Evolutionary conservation across 2,329 filamentous ascomycete species (phyloP).

Genomic region (Fonsecaea monophora): DNA sequence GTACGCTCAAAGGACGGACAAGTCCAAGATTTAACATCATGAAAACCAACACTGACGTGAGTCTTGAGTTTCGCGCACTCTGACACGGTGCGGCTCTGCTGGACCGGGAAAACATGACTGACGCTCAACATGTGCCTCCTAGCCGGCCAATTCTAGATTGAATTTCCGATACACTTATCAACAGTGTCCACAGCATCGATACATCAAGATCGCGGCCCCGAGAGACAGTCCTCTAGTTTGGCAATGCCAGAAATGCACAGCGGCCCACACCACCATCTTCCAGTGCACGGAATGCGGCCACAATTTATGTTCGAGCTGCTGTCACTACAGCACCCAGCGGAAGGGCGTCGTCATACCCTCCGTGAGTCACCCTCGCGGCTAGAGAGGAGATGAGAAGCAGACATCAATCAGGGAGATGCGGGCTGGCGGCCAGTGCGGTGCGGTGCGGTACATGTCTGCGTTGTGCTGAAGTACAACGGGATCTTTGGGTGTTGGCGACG

Average conservation of each 20-base stretch:
- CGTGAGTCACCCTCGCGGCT: neutral
- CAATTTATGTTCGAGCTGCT: conserved; percentile 17
- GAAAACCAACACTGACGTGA: conserved; percentile 2
- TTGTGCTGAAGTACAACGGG: too few species aligned
- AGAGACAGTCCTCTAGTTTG: neutral
- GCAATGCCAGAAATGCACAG: conserved; percentile 9
- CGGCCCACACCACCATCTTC: neutral
- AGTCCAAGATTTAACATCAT: neutral
- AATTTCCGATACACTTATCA: conserved; percentile 1
- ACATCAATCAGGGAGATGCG: neutral
- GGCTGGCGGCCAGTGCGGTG: too few species aligned
- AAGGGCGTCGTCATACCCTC: conserved; percentile 1
- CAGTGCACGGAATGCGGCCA: conserved; percentile 19
- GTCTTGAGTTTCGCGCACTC: neutral
- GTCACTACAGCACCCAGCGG: conserved; percentile 16
- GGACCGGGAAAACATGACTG: neutral
- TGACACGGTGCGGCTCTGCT: neutral
- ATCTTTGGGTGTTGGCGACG: neutral
- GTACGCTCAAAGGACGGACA: neutral
- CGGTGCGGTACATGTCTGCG: too few species aligned
- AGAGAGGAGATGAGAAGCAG: neutral
- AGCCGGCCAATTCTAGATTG: conserved; percentile 22
- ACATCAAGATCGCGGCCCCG: conserved; percentile 1
- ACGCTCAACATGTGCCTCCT: neutral
- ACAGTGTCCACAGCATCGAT: conserved; percentile 15